phyloP scores from a whole-genome alignment of 805 yeast genomes.

The Starmerella ratchasimensis region DNA sequence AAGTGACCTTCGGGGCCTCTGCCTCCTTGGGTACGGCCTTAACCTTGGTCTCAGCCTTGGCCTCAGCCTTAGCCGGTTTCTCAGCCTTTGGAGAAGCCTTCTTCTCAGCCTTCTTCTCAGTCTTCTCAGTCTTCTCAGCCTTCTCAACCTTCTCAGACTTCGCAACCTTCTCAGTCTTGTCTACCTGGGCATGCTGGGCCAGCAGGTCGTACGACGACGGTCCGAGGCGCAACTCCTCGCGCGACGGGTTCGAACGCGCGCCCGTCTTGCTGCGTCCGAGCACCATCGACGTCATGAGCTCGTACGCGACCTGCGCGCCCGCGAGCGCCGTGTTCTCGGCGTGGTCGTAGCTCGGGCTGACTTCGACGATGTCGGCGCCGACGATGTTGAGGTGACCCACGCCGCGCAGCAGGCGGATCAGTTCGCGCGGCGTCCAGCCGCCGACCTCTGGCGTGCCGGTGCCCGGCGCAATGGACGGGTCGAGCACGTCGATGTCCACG shows the following conservation, averaged over 20 bases:
- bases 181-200: too few species aligned
- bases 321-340: conserved; percentile 50
- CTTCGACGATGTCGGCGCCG: conserved; percentile 70
- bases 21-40: too few species aligned
- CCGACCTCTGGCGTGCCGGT: conserved; percentile 73
- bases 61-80: too few species aligned
- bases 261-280: conserved; percentile 27
- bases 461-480: conserved; percentile 62
- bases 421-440: conserved; percentile 56
- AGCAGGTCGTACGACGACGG: conserved; percentile 7
- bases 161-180: too few species aligned
- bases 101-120: too few species aligned
- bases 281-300: conserved; percentile 62
- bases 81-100: too few species aligned
- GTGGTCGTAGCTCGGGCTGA: conserved; percentile 50
- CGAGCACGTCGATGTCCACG: conserved; percentile 63
- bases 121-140: too few species aligned
- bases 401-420: conserved; percentile 44
- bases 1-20: too few species aligned
- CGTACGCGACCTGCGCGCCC: conserved; percentile 55
- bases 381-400: conserved; percentile 47
- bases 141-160: too few species aligned
- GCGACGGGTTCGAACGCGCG: conserved; percentile 20
- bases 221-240: conserved; percentile 14
- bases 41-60: too few species aligned